Evolutionary conservation across 129 eudicot species (phyloP).

Genomic region (Glebionis coronaria): DNA sequence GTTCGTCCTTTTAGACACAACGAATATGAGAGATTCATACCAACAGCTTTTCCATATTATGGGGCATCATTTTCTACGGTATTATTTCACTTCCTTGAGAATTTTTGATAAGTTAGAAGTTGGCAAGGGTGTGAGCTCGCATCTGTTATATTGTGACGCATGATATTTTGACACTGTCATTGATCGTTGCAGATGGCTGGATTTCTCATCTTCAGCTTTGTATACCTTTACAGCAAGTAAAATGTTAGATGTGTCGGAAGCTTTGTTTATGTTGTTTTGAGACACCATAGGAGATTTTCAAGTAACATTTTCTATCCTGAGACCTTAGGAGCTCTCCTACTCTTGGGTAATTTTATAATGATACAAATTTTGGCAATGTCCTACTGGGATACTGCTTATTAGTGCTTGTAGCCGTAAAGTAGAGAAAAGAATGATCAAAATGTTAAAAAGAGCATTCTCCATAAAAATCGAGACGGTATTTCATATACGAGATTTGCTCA

Average conservation of each 20-base stretch:
- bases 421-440: conserved; percentile 1
- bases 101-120: neutral
- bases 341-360: conserved; percentile 12
- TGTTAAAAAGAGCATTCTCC: neutral
- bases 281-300: conserved; percentile 7
- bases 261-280: conserved; percentile 11
- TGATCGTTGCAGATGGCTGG: conserved; percentile 69
- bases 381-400: neutral
- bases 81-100: conserved; percentile 5
- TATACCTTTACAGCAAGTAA: conserved; percentile 69
- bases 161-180: conserved; percentile 7
- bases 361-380: conserved; percentile 10
- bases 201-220: conserved; percentile 62
- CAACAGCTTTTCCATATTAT: conserved; percentile 77
- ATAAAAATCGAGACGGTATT: neutral
- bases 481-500: conserved; percentile 3
- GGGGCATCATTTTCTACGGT: conserved; percentile 85
- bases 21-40: conserved; percentile 80
- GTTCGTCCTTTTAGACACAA: conserved; percentile 88
- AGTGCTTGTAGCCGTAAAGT: conserved; percentile 12
- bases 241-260: neutral
- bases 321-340: conserved; percentile 15
- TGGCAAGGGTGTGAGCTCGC: neutral
- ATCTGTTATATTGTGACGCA: neutral
- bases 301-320: neutral